Evolutionary conservation across 192 early-diverging fungal genomes (phyloP), one percentile per base, ranked within the genome.

Genomic region (Podila verticillata): DNA sequence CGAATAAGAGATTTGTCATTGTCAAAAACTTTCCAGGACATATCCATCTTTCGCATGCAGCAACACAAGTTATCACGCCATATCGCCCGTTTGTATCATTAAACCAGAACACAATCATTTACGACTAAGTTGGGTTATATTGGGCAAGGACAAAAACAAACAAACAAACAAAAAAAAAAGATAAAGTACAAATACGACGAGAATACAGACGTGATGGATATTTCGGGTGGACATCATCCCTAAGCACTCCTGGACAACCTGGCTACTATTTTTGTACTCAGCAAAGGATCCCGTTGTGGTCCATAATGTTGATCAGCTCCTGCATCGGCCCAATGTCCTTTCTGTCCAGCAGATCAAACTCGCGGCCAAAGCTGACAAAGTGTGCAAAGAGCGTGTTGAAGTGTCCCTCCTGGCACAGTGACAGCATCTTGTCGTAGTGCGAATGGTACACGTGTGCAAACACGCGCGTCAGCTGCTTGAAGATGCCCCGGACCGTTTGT

Each of bases 341-440:
- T 72, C 92, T 93, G 60, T 98, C 96, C 48, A 99, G 65, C 48
- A 98, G 84, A 72, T 97, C 96, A 87, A 97, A 99, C 77, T 96
- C 96, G 68, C 89, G 90, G 22, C 90, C 90, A 85, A 99, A 99
- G 13, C 93, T 93, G 39, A 96, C 89, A 81, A 99, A 95, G 73
- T 99, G 96, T 3, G 97, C 95, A 90, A 97, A 97, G 20, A 99
- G 85, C 7, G 97, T 94, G 88, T 99, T 99, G 68, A 98, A 89
- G 74, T 99, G 97, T 0, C 89, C 89, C 71, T 99, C 96, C 49
- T 93, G 90, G 34, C 86, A 87, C 32, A 98, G 79, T 73, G 91
- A 91, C 47, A 97, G 84, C 39, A 99, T 87, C 73, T 93, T 91
- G 57, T 93, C 92, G 65, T 94, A 97, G 80, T 99, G 97, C 10